phyloP scores from a whole-genome alignment of 345 rosid species.

The Salix dunnii region DNA sequence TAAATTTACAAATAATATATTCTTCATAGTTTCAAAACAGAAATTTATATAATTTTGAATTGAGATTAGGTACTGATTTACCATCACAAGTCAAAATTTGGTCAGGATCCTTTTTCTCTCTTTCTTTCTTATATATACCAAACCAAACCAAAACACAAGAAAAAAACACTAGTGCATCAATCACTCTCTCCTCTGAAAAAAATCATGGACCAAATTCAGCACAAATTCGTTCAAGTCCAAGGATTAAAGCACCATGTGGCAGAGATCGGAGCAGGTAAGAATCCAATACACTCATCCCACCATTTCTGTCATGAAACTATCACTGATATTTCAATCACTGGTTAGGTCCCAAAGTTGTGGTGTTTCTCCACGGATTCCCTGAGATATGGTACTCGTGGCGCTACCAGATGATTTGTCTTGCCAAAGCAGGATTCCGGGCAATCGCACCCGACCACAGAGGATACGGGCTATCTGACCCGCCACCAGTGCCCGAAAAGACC shows the following conservation, averaged over 20 bases:
- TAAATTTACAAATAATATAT: no score
- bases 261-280: slow-evolving; percentile 37
- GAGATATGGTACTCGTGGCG: slow-evolving; percentile 70
- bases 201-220: slow-evolving; percentile 42
- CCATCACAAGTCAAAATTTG: no score
- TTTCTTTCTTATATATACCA: no score
- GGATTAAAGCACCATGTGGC: slow-evolving; percentile 48
- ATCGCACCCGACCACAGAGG: slow-evolving; percentile 56
- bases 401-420: slow-evolving; percentile 52
- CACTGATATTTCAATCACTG: background rate
- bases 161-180: background rate
- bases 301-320: background rate
- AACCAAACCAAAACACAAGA: no score
- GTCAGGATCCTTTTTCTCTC: no score
- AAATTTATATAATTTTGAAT: no score
- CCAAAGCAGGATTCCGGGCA: slow-evolving; percentile 40
- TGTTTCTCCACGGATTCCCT: slow-evolving; percentile 61
- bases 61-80: no score
- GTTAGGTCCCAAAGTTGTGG: slow-evolving; percentile 35
- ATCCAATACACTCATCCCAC: no score
- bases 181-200: background rate
- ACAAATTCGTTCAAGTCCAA: slow-evolving; percentile 28
- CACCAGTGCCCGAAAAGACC: slow-evolving; percentile 42
- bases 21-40: no score
- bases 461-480: slow-evolving; percentile 49